Percentiles rank a stretch among this genome's conserved stretches.
These are phyloP conservation scores for Cercophora scortea DNA, from an alignment of 495 filamentous ascomycete genomes.

Conservation along the genomic window DNA sequence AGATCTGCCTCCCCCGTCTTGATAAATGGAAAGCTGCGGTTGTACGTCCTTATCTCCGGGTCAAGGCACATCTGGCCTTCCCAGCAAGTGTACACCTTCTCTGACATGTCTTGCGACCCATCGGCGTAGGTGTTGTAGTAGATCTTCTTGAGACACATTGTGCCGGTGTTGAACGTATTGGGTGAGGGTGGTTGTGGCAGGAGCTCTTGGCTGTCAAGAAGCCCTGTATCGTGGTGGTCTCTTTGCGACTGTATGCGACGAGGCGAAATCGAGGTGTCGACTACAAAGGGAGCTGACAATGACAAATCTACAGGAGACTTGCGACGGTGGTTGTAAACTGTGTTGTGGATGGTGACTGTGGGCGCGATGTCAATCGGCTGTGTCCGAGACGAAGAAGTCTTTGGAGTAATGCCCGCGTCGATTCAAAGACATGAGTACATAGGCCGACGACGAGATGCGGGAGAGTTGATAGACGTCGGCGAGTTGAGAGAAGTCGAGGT, in stretches of 20 bases:
- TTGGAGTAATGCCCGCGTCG: constrained; percentile 22
- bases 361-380: constrained; percentile 30
- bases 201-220: constrained; percentile 11
- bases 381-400: constrained; percentile 31
- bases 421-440: constrained; percentile 39
- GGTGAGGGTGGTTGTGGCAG: constrained; percentile 6
- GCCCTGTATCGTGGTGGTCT: constrained; percentile 7
- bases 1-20: constrained; percentile 18
- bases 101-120: constrained; percentile 20
- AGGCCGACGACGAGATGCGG: constrained; percentile 1
- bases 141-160: constrained; percentile 37
- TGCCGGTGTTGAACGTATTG: constrained; percentile 20
- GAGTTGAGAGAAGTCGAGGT: constrained; percentile 7
- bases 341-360: constrained; percentile 23
- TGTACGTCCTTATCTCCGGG: constrained; percentile 17
- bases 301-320: constrained; percentile 8
- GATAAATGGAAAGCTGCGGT: constrained; percentile 18
- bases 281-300: not conserved
- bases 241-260: constrained; percentile 1
- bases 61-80: constrained; percentile 15
- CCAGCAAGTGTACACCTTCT: constrained; percentile 19
- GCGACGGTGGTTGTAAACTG: not conserved
- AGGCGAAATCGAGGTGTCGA: not conserved
- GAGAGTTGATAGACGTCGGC: not conserved
- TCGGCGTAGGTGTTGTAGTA: constrained; percentile 27